Base-by-base conservation (phyloP, 2,329 filamentous ascomycete species). In the Ascochyta rabiei region DNA sequence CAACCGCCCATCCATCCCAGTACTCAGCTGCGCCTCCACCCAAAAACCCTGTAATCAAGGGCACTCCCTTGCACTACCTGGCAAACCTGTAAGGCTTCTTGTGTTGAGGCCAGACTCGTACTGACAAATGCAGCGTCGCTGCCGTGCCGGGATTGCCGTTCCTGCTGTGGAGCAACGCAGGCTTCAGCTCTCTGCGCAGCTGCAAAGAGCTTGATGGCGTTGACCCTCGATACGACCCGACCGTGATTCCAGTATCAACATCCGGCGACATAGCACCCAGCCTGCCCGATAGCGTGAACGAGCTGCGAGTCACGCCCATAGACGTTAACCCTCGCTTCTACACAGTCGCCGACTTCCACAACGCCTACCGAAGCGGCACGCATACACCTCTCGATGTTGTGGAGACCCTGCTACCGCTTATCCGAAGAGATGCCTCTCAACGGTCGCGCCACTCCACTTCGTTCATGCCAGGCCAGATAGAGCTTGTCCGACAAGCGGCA, bases 311-410 rank as follows among this genome's bases (percentile, higher is more conserved):
- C 13, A 67, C 62, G 12, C 42, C 53, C 0, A 38, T 53, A 18
- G 35, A 51, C 41, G 58, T 59, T 4, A 48, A 56, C 55, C 68
- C 35, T 49, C 74, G 59, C 58, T 76, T 75, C 72, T 72, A 71
- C 71, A 89, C 89, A 3, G 84, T 86, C 21, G 82, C 84, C 12
- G 91, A 96, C 76, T 96, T 92, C 71, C 87, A 91, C 70, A 82
- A 84, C 46, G 83, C 89, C 35, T 96, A 93, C 77, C 82, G 81
- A 58, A 84, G 84, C 5, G 89, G 90, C 45, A 78, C 82, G 56
- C 70, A 88, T 53, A 95, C 90, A 0, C 92, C 92, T 0, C 80
- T 85, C 0, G 84, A 87, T 58, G 89, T 96, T 1, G 83, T 82
- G 12, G 84, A 92, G 72, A 82, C 84, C 1, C 79, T 96, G 15